Evolutionary conservation across 2,329 filamentous ascomycete genomes (phyloP), one percentile per base, ranked within the genome.

Genomic region (Lecanosticta acicola): DNA sequence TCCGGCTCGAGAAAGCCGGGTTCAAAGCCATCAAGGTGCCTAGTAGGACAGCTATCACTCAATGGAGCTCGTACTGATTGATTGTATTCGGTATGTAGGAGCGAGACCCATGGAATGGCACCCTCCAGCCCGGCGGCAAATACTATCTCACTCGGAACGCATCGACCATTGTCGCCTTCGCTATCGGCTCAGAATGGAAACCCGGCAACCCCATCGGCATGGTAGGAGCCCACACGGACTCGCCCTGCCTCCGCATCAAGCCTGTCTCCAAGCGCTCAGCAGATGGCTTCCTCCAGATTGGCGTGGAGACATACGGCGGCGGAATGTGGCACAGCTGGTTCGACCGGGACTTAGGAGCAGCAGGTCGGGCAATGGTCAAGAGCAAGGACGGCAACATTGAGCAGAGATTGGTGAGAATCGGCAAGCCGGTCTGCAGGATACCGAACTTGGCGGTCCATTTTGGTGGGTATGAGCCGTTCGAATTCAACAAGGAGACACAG

Each of bases 271-370:
- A 91, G 71, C 93, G 91, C 71, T 78, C 80, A 61, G 82, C 79
- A 45, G 85, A 86, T 54, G 91, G 91, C 10, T 98, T 93, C 68
- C 71, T 96, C 53, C 93, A 98, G 70, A 83, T 98, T 46, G 93
- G 90, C 43, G 91, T 96, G 41, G 93, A 98, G 74, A 91, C 88
- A 1, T 98, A 98, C 63, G 93, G 93, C 43, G 93, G 93, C 51
- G 93, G 93, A 45, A 83, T 97, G 61, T 97, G 91, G 91, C 90
- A 96, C 69, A 94, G 87, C 38, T 98, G 81, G 93, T 98, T 98
- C 64, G 93, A 98, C 67, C 83, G 93, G 41, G 93, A 98, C 66
- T 73, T 98, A 51, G 85, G 87, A 59, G 81, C 97, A 43, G 93
- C 93, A 24, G 93, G 93, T 7, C 79, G 93, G 49, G 87, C 87